Percentiles rank a stretch among this genome's conserved stretches.
Conservation (phyloP, 2,329 filamentous ascomycete genomes). For the Verticillium dahliae region DNA sequence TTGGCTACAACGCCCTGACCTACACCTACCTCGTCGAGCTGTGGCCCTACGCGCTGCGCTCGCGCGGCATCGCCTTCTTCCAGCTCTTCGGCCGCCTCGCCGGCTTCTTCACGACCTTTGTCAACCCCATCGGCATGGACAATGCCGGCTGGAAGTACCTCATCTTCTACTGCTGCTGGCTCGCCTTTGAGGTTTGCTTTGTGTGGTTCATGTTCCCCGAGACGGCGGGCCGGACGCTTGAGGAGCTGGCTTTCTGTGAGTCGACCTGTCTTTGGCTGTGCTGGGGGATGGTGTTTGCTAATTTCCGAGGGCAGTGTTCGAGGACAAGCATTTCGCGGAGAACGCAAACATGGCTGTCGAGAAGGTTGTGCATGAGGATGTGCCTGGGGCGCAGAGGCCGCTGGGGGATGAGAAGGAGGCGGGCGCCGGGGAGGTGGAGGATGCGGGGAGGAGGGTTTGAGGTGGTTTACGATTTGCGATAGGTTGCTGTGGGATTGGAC, state of each 20-base stretch:
- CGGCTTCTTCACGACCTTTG: constrained; percentile 13
- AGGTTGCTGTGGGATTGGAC: too few species aligned
- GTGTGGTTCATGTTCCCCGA: constrained; percentile 77
- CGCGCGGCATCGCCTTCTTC: constrained; percentile 44
- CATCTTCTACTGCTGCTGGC: constrained; percentile 13
- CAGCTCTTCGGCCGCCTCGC: constrained; percentile 12
- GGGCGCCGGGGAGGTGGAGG: background rate
- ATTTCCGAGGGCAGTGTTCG: constrained; percentile 17
- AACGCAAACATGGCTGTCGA: constrained; percentile 19
- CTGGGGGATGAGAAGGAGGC: background rate
- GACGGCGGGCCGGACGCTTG: constrained; percentile 67
- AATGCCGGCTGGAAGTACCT: constrained; percentile 9
- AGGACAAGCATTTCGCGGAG: constrained; percentile 21
- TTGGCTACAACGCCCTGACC: constrained; percentile 55
- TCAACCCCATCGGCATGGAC: constrained; percentile 13
- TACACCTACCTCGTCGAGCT: constrained; percentile 54
- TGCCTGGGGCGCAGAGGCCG: background rate
- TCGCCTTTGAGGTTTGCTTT: constrained; percentile 25
- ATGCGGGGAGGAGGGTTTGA: background rate
- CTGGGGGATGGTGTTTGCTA: background rate
- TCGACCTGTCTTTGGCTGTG: background rate
- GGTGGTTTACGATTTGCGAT: too few species aligned
- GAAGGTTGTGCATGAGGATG: constrained; percentile 15
- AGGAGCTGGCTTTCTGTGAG: constrained; percentile 41
- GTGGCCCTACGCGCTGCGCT: constrained; percentile 50